Evolutionary conservation across 176 grass and related monocot genomes (phyloP).

Genomic region (Poa annua): DNA sequence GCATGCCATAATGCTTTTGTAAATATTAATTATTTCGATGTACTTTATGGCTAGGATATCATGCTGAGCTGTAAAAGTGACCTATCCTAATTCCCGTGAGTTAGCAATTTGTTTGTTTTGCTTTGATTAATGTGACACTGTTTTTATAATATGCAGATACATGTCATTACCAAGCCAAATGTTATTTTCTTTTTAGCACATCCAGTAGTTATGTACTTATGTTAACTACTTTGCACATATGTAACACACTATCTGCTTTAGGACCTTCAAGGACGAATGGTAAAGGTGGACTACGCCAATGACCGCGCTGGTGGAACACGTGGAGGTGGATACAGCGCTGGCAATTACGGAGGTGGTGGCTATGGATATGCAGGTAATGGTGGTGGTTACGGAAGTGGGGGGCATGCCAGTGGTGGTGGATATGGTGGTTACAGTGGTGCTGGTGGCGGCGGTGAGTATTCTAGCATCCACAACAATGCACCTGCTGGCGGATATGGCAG

Average conservation of each 20-base stretch:
- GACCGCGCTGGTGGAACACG: conserved; percentile 54
- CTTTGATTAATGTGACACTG: neutral
- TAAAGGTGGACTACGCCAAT: conserved; percentile 72
- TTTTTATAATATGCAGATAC: neutral
- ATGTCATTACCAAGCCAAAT: conserved; percentile 1
- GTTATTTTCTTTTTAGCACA: conserved; percentile 23
- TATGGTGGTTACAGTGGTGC: conserved; percentile 34
- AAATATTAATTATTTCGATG: neutral
- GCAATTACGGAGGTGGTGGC: conserved; percentile 39
- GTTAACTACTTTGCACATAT: conserved; percentile 11
- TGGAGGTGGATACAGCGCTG: conserved; percentile 36
- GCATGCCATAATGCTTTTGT: neutral
- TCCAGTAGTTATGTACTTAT: neutral
- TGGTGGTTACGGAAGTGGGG: neutral
- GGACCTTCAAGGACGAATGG: conserved; percentile 79
- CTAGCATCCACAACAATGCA: conserved; percentile 22
- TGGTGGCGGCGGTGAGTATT: conserved; percentile 13
- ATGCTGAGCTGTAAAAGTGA: conserved; percentile 13
- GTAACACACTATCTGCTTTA: conserved; percentile 43
- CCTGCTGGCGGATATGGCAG: conserved; percentile 2
- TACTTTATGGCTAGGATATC: neutral
- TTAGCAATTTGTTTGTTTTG: neutral
- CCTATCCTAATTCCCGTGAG: neutral
- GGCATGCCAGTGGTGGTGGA: neutral
- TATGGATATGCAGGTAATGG: conserved; percentile 31